Base-by-base conservation (phyloP, 2,329 filamentous ascomycete genomes). In the Botryotinia convoluta region DNA sequence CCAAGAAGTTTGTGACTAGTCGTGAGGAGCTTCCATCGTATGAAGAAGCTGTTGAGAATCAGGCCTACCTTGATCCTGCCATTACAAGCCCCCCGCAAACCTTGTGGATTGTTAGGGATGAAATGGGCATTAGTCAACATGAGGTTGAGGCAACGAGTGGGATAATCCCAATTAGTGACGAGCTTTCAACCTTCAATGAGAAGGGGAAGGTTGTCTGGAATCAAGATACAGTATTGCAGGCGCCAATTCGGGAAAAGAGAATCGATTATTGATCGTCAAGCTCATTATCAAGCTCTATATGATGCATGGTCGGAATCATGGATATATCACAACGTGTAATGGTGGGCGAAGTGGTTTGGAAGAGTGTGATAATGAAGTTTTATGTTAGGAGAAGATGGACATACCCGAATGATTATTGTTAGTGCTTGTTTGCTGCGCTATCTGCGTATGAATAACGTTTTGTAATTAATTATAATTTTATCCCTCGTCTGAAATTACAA, bases 101-200 rank as follows among this genome's bases (percentile, higher is more conserved):
- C 29, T 84, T 97, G 29, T 97, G 94, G 94, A 92, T 97, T 72
- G 93, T 93, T 0, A 85, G 88, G 69, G 94, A 97, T 78, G 83
- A 87, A 9, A 88, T 91, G 64, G 92, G 93, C 6, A 88, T 97
- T 61, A 93, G 90, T 71, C 86, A 87, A 78, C 91, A 95, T 79
- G 94, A 97, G 82, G 86, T 95, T 72, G 85, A 86, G 35, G 92
- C 95, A 77, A 91, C 91, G 3, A 85, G 85, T 75, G 88, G 87
- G 77, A 87, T 92, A 32, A 91, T 93, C n/a, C 87, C 89, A 1
- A 95, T 96, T 1, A 94, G 92, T 0, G 94, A 97, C 77, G 91
- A 93, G 77, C 91, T 89, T 59, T 92, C 92, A 54, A 86, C 83
- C 72, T 84, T 95, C 71, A 86, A 92, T 78, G 91, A 92, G 78